These are phyloP conservation scores for Thielaviopsis populi DNA, from an alignment of 2,329 filamentous ascomycete species.

Conservation along the genomic window DNA sequence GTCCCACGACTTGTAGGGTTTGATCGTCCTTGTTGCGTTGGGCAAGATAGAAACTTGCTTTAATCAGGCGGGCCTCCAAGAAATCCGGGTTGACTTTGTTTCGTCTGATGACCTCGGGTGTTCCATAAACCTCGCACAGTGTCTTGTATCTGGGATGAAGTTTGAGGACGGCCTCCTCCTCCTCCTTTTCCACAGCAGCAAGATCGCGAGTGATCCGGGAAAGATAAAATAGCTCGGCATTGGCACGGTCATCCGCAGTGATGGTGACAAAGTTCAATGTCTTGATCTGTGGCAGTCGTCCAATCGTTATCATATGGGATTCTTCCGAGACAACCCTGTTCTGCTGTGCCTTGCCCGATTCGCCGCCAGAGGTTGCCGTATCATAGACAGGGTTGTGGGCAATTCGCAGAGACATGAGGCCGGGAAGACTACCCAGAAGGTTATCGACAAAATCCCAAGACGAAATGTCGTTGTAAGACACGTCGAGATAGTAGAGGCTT, in stretches of 20 bases:
- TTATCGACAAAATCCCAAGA: constrained; percentile 61
- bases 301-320: constrained; percentile 76
- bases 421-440: constrained; percentile 54
- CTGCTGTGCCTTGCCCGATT: constrained; percentile 33
- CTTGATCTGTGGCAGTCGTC: constrained; percentile 52
- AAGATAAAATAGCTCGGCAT: constrained; percentile 89
- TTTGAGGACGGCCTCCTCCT: constrained; percentile 37
- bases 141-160: constrained; percentile 57
- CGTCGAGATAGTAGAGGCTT: constrained; percentile 49
- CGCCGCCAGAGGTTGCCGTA: constrained; percentile 21
- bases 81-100: constrained; percentile 57
- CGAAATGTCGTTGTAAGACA: constrained; percentile 56
- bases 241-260: constrained; percentile 56
- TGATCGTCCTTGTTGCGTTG: constrained; percentile 2
- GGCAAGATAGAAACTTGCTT: constrained; percentile 36
- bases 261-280: constrained; percentile 62
- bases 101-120: constrained; percentile 46
- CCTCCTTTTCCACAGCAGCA: constrained; percentile 38
- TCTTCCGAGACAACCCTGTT: constrained; percentile 39
- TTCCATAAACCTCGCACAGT: constrained; percentile 62
- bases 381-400: constrained; percentile 76
- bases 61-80: constrained; percentile 62
- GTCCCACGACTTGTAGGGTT: constrained; percentile 20
- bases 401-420: constrained; percentile 59
- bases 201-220: constrained; percentile 68